phyloP scores from a whole-genome alignment of 441 rosid genomes.

The Erodium chrysanthum region DNA sequence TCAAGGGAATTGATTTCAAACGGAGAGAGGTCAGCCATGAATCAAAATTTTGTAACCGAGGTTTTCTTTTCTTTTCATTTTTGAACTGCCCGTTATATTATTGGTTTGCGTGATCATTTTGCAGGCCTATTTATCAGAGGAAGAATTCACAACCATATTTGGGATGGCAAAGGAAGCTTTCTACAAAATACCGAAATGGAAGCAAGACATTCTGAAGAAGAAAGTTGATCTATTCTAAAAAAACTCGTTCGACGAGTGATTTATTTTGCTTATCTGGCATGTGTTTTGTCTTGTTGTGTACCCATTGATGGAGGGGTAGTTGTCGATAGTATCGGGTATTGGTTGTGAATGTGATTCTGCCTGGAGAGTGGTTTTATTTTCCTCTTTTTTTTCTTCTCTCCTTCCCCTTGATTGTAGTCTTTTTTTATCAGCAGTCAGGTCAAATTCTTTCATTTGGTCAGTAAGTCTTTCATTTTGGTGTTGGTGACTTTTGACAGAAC shows the following conservation, averaged over 20 bases:
- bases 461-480: background rate
- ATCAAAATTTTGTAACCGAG: background rate
- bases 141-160: constrained; percentile 66
- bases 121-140: constrained; percentile 85
- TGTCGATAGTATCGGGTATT: background rate
- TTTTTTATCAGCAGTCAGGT: constrained; percentile 1
- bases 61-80: constrained; percentile 4
- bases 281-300: background rate
- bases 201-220: constrained; percentile 89
- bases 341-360: background rate
- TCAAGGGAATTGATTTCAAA: constrained; percentile 51
- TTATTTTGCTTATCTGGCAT: constrained; percentile 3
- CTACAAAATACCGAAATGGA: constrained; percentile 77
- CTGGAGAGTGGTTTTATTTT: background rate
- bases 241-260: constrained; percentile 10
- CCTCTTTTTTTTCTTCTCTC: too few relatives aligned
- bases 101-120: constrained; percentile 9
- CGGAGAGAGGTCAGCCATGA: constrained; percentile 62
- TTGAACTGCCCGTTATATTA: background rate
- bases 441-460: constrained; percentile 5
- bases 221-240: constrained; percentile 75
- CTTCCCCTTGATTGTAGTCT: background rate
- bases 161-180: constrained; percentile 58
- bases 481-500: background rate
- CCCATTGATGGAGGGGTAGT: background rate